Evolutionary conservation across 768 basidiomycete genomes (phyloP), one percentile per base, ranked within the genome.

Genomic region (Amanita subjunquillea): DNA sequence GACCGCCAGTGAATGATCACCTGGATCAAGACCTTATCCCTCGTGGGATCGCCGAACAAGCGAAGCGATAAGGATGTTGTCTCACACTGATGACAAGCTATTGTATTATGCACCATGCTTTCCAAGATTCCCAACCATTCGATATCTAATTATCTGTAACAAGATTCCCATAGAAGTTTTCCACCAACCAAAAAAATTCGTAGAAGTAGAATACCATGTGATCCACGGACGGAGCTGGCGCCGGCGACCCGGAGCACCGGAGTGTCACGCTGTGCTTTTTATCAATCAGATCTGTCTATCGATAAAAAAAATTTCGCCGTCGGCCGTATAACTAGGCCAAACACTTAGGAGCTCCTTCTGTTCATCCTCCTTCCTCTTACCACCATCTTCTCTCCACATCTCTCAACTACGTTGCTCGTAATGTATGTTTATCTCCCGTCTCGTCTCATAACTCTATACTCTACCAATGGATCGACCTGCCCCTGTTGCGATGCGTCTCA

Each of bases 251-350:
- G 62, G 63, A 54, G 50, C 55, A 60, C 57, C 63, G 69, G 64
- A 67, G 58, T 72, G 75, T 76, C 71, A 71, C 62, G 65, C 62
- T 34, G 34, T 34, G 62, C 58, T 64, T 72, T 72, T 72, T 70
- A 72, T 73, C 72, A 74, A 73, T 78, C 73, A 75, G 68, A 79
- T 70, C 68, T 65, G 55, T 57, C 68, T 67, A 70, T 77, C 73
- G 78, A 81, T 80, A 75, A 80, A 82, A 77, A 34, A 70, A 67
- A 77, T 77, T 77, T 72, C 69, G 61, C 68, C 65, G 64, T 67
- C 67, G 63, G 63, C 64, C 62, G 72, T 81, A 79, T 79, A 80
- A 80, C 73, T 76, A 76, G 76, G 65, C 71, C 73, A 77, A 77
- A 77, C 73, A 69, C 65, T 70, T 68, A 68, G 61, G 47, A 59